Evolutionary conservation across 1,284 basidiomycete genomes (phyloP).

Genomic region (Fistulina hepatica): DNA sequence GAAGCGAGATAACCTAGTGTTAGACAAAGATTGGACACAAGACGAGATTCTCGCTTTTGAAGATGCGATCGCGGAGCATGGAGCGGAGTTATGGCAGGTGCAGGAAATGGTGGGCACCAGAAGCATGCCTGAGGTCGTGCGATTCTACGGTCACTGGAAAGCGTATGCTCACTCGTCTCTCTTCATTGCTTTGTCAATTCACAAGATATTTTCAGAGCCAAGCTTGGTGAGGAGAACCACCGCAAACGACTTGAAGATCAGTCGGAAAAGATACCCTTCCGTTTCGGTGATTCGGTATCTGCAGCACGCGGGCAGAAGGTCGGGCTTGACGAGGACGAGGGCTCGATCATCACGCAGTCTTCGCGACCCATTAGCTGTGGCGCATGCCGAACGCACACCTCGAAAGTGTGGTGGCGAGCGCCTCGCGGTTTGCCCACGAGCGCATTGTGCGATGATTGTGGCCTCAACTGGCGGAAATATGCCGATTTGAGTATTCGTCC

Average conservation of each 20-base stretch:
- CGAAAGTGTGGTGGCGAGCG: slow-evolving; percentile 76
- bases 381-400: slow-evolving; percentile 68
- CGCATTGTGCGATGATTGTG: slow-evolving; percentile 74
- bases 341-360: slow-evolving; percentile 53
- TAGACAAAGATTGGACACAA: slow-evolving; percentile 59
- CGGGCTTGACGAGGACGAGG: slow-evolving; percentile 56
- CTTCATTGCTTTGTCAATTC: slow-evolving; percentile 5
- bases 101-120: slow-evolving; percentile 65
- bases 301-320: slow-evolving; percentile 29
- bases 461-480: slow-evolving; percentile 79
- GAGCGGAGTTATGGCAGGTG: slow-evolving; percentile 70
- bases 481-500: slow-evolving; percentile 72
- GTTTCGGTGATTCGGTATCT: slow-evolving; percentile 21
- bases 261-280: slow-evolving; percentile 27
- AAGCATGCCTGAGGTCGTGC: slow-evolving; percentile 66
- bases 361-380: slow-evolving; percentile 53
- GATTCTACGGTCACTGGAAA: slow-evolving; percentile 82
- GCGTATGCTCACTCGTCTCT: slow-evolving; percentile 37
- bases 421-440: slow-evolving; percentile 63
- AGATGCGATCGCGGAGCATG: slow-evolving; percentile 57
- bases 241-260: slow-evolving; percentile 38
- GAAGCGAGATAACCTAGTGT: slow-evolving; percentile 53
- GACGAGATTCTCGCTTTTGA: slow-evolving; percentile 71
- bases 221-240: slow-evolving; percentile 55
- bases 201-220: slow-evolving; percentile 32